Evolutionary conservation across 2,329 filamentous ascomycete genomes (phyloP).

Genomic region (Fusarium sp.): DNA sequence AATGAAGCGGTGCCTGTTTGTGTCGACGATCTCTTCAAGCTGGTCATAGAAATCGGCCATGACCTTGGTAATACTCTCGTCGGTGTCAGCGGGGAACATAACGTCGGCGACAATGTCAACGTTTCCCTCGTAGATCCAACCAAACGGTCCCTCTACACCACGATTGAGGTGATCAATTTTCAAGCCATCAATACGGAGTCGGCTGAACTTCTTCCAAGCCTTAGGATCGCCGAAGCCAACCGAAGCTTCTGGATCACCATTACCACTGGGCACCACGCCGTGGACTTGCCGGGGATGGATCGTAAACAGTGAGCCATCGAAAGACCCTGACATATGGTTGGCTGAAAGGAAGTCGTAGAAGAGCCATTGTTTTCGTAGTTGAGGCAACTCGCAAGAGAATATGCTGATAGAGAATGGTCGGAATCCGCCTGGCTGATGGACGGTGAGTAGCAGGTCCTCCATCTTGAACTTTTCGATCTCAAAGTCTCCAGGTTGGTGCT

Average conservation of each 20-base stretch:
- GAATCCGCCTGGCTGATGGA: constrained; percentile 91
- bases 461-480: constrained; percentile 97
- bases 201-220: constrained; percentile 95
- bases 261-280: constrained; percentile 70
- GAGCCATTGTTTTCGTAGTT: constrained; percentile 93
- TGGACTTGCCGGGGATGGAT: constrained; percentile 95
- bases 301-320: constrained; percentile 94
- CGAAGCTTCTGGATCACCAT: constrained; percentile 64
- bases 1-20: constrained; percentile 74
- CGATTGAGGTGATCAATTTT: constrained; percentile 97
- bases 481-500: constrained; percentile 92
- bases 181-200: constrained; percentile 90
- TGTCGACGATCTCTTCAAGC: constrained; percentile 89
- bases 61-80: constrained; percentile 91
- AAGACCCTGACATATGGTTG: constrained; percentile 95
- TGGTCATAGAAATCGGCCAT: constrained; percentile 98
- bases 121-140: constrained; percentile 97
- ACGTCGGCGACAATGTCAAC: constrained; percentile 97
- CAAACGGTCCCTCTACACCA: constrained; percentile 91
- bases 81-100: constrained; percentile 89
- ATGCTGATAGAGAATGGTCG: constrained; percentile 96
- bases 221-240: constrained; percentile 71
- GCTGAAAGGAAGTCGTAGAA: constrained; percentile 98
- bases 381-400: constrained; percentile 92
- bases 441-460: constrained; percentile 89